phyloP scores from a whole-genome alignment of 2,329 filamentous ascomycete species.

The Zalaria obscura region DNA sequence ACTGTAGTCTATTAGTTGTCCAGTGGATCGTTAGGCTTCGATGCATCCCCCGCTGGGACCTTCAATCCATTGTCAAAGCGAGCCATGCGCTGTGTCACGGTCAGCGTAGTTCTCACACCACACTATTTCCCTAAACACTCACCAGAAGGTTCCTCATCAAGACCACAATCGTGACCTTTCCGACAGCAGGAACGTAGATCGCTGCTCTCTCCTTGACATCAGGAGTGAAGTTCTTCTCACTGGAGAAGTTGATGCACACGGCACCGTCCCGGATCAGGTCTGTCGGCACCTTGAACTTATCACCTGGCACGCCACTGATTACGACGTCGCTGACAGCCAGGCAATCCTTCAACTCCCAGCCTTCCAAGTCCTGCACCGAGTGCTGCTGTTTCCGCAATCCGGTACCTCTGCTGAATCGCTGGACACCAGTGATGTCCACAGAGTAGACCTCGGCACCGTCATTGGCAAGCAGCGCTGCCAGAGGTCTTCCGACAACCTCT shows the following conservation, averaged over 20 bases:
- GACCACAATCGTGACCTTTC: conserved; percentile 93
- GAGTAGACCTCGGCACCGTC: conserved; percentile 93
- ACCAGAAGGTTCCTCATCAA: conserved; percentile 80
- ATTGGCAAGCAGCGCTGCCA: conserved; percentile 87
- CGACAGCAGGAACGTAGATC: conserved; percentile 92
- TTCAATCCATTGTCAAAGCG: too few species aligned
- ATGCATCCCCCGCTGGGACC: too few species aligned
- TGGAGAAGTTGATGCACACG: conserved; percentile 98
- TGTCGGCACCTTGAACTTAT: conserved; percentile 79
- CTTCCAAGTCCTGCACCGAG: conserved; percentile 71
- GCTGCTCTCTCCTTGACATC: conserved; percentile 90
- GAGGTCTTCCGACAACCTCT: conserved; percentile 85
- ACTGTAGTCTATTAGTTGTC: too few species aligned
- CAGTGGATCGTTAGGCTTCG: too few species aligned
- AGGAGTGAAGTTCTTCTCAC: conserved; percentile 79
- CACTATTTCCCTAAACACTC: conserved; percentile 69
- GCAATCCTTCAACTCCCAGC: conserved; percentile 66
- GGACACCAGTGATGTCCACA: conserved; percentile 81
- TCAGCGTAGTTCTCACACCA: conserved; percentile 34
- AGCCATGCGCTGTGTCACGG: too few species aligned
- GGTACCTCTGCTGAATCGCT: conserved; percentile 79
- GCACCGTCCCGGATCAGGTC: conserved; percentile 74
- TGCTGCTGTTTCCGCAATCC: conserved; percentile 78
- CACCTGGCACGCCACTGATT: conserved; percentile 79
- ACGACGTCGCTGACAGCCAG: conserved; percentile 85